Percentiles rank a stretch among this genome's conserved stretches.
Conservation (phyloP, 768 basidiomycete genomes). For the Macrolepiota albuminosa region DNA sequence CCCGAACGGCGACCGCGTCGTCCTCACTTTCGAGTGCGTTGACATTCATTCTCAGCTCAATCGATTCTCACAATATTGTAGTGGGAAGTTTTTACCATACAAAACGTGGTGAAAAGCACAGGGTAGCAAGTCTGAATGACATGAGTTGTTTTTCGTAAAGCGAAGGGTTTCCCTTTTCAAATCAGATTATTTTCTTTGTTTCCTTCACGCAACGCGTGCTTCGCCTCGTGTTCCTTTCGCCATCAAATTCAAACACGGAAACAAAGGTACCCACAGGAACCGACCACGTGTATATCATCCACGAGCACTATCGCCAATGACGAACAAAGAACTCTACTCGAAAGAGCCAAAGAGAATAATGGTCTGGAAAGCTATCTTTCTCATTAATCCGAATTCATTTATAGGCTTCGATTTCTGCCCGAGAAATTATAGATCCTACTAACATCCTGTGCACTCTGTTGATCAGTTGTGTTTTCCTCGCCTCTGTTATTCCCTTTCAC, state of each 20-base stretch:
- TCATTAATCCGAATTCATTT: conserved; percentile 5
- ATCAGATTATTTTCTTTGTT: neutral
- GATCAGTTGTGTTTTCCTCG: conserved; percentile 13
- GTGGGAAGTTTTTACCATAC: conserved; percentile 78
- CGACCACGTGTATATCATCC: neutral
- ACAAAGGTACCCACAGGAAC: conserved; percentile 4
- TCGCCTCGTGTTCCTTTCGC: neutral
- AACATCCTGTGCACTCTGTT: conserved; percentile 12
- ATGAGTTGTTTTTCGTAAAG: neutral
- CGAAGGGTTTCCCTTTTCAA: neutral
- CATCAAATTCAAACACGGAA: neutral
- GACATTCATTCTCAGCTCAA: neutral
- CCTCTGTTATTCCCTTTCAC: conserved; percentile 1
- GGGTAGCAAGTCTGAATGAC: neutral
- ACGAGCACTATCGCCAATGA: conserved; percentile 6
- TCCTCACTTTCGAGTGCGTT: conserved; percentile 77
- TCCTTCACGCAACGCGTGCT: neutral
- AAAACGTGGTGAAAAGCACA: conserved; percentile 49
- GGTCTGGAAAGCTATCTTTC: neutral
- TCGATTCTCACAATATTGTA: conserved; percentile 22
- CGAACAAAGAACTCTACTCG: conserved; percentile 2
- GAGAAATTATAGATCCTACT: neutral
- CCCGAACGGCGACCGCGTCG: conserved; percentile 74
- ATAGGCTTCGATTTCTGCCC: neutral
- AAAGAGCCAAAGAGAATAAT: conserved; percentile 14